Base-by-base conservation (phyloP, 1,284 basidiomycete species). In the Cryptococcus sp. region DNA sequence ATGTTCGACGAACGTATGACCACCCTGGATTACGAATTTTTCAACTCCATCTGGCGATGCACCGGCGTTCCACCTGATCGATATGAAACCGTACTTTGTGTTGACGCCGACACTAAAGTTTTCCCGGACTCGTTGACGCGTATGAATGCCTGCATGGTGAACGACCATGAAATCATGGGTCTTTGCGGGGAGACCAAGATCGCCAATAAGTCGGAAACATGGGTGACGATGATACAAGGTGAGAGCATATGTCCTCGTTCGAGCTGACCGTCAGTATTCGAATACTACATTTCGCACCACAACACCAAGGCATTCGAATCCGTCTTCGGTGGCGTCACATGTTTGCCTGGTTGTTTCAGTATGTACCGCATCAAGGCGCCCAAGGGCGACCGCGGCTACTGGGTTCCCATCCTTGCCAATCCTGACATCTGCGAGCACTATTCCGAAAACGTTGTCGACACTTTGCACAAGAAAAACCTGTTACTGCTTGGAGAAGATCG, bases 1-100 rank as follows among this genome's bases (percentile, higher is more conserved):
- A 97, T 98, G 86, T 99, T 98, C 76, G 95, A 99, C 79, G 95
- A 99, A 81, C 87, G 93, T 55, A 99, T 99, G 95, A 94, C 92
- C 61, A 96, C 95, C 46, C 91, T 99, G 76, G 95, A 99, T 80
- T 99, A 96, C 78, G 96, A 99, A 80, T 93, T 99, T 75, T 99
- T 99, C 87, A 96, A 97, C 78, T 89, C 93, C 60, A 83, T 96
- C 35, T 97, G 95, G 89, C 84, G 93, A 58, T 88, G 89, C 47
- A 95, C 94, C 61, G 96, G 95, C 50, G 87, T 98, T 62, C 93
- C 92, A 68, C 94, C 95, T 7, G 96, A 99, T 83, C 88, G 89
- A 63, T 99, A 96, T 77, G 95, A 99, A 79, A 83, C 95, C 50
- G 91, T 92, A 64, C 84, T 99, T 47, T 98, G 95, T 82, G 95